Evolutionary conservation across 2,329 filamentous ascomycete genomes (phyloP), one percentile per base, ranked within the genome.

Genomic region (Aureobasidium melanogenum): DNA sequence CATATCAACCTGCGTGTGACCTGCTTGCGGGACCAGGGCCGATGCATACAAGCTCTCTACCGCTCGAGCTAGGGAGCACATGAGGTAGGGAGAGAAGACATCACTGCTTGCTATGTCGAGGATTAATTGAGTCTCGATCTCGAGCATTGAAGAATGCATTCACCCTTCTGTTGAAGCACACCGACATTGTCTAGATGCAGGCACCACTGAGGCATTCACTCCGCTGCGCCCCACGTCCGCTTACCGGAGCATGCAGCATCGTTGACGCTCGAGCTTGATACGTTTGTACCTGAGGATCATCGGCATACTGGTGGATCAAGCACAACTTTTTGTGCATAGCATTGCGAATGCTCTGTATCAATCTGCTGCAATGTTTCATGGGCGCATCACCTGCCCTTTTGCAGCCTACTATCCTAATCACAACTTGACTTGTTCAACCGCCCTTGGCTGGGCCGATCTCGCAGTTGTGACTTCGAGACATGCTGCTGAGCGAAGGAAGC

Each of bases 1-100:
- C 66, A 66, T 63, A 64, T 60, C 60, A 46, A 48, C 52, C 55
- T 65, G 64, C 63, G 63, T 63, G 64, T 66, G 63, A 62, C 63
- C 60, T 59, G 58, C 44, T 34, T 43, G 41, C 52, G 39, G 26
- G 52, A 56, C 10, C 30, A 17, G 36, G 19, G 28, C 34, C 54
- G 32, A 57, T 47, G 41, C 54, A 55, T 55, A 36, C 51, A 47
- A 57, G 54, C 30, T n/a, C 22, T 24, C 14, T 9, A 30, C 51
- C n/a, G n/a, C n/a, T n/a, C n/a, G n/a, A n/a, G n/a, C n/a, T n/a
- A n/a, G n/a, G n/a, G n/a, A n/a, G n/a, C n/a, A n/a, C n/a, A n/a
- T n/a, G n/a, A n/a, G n/a, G n/a, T n/a, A n/a, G n/a, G n/a, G 17
- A 34, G 6, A 43, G 28, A 9, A 17, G 3, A 22, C 12, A n/a